Evolutionary conservation across 345 rosid genomes (phyloP).

Genomic region (Citrus australasica): DNA sequence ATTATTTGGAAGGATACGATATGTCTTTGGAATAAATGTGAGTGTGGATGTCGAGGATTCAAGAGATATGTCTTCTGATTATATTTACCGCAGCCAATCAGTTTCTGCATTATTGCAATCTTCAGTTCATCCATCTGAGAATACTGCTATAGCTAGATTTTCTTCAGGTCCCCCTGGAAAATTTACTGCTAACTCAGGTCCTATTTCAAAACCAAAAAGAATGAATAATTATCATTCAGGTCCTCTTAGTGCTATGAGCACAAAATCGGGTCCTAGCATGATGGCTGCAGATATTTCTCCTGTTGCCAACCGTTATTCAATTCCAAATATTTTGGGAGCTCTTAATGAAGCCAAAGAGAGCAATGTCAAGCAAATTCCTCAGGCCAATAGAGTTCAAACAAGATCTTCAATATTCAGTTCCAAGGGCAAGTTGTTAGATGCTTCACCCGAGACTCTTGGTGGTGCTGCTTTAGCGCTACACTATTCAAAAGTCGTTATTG

Average conservation of each 20-base stretch:
- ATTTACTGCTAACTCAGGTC: constrained; percentile 44
- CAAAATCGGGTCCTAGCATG: constrained; percentile 54
- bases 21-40: constrained; percentile 61
- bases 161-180: constrained; percentile 77
- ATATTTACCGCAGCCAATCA: constrained; percentile 57
- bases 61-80: constrained; percentile 45
- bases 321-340: constrained; percentile 24
- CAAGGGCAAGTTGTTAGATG: constrained; percentile 41
- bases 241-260: constrained; percentile 51
- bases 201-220: constrained; percentile 37
- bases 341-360: constrained; percentile 34
- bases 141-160: constrained; percentile 49
- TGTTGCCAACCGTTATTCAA: constrained; percentile 39
- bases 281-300: constrained; percentile 38
- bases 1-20: constrained; percentile 52
- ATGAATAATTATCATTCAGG: constrained; percentile 68
- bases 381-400: constrained; percentile 8
- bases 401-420: constrained; percentile 36
- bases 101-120: constrained; percentile 62
- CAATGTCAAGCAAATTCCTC: constrained; percentile 24
- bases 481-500: constrained; percentile 84
- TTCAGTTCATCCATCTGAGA: constrained; percentile 50
- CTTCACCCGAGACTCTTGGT: constrained; percentile 83
- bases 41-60: constrained; percentile 37
- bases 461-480: constrained; percentile 88